Evolutionary conservation across 257 asterid genomes (phyloP), one percentile per base, ranked within the genome.

Genomic region (Henckelia pumila): DNA sequence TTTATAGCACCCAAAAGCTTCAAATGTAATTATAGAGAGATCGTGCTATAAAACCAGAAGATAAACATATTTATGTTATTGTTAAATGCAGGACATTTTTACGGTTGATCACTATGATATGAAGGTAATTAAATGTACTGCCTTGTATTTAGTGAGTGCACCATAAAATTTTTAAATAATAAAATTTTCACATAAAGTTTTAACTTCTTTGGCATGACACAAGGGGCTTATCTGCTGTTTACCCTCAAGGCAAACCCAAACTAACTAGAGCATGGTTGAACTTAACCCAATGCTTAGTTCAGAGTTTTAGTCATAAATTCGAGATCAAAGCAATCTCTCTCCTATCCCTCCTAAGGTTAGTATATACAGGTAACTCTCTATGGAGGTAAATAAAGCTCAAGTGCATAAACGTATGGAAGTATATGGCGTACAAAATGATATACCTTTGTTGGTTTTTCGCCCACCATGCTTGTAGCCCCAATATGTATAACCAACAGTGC

Each of bases 391-490:
- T 35, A 8, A 58, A 68, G 24, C 32, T 49, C 33, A 17, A 60
- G 32, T 59, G 64, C 5, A 35, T 25, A 22, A 61, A 44, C 10
- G 6, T 50, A 25, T 2, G 24, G 23, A 47, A 47, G 20, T 16
- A 47, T 47, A 16, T 47, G 53, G 53, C 4, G 8, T 47, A 47
- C 13, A 14, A 9, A 13, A 29, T 3, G 63, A 23, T 16, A 23
- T 71, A 91, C 99, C 99, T 84, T 69, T 88, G 79, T 94, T 94
- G 64, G 83, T 78, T 85, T 81, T 88, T 21, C 99, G 85, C 40
- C 76, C 97, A 66, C 95, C 91, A 57, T 91, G 99, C 75, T 95
- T 83, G 77, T 91, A 91, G 9, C 96, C 99, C 99, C 99, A 94
- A 59, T 87, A 94, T 22, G 99, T 88, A 75, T 94, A 94, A 56